A percentile compares a stretch with the other conserved stretches of the same genome.
These are phyloP conservation scores for Chaetomiaceae sp. DNA, from an alignment of 2,329 filamentous ascomycete genomes.

Conservation along the genomic window DNA sequence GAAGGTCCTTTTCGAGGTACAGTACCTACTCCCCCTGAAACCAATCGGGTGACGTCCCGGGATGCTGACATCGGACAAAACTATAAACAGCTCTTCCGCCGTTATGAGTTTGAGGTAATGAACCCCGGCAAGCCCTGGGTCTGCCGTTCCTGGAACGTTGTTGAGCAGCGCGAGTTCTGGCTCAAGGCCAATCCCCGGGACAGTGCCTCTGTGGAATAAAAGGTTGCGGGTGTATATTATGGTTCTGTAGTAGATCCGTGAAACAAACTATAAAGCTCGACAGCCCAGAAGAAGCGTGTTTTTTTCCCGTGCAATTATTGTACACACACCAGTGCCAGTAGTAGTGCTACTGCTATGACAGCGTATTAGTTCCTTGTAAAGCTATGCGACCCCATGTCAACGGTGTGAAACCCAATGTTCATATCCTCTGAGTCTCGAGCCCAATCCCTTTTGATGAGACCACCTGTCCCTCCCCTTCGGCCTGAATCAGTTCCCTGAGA, in stretches of 20 bases:
- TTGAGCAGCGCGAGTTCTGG: neutral
- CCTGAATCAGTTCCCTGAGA: constrained; percentile 23
- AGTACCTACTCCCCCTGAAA: constrained; percentile 7
- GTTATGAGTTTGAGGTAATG: constrained; percentile 28
- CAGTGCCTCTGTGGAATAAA: neutral
- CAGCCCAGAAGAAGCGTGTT: too few species aligned
- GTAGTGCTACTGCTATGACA: too few species aligned
- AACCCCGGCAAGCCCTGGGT: constrained; percentile 26
- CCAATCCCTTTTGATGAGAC: neutral
- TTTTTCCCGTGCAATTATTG: too few species aligned
- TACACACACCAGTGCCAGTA: too few species aligned
- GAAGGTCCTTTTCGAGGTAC: constrained; percentile 40
- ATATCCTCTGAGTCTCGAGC: too few species aligned
- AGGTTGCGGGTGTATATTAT: neutral
- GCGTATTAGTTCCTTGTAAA: too few species aligned
- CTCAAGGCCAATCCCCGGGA: constrained; percentile 11
- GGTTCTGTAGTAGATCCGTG: too few species aligned
- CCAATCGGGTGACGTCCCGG: too few species aligned
- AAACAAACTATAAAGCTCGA: too few species aligned
- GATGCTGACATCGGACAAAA: too few species aligned
- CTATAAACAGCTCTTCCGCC: constrained; percentile 8
- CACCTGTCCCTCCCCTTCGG: neutral
- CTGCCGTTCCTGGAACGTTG: neutral
- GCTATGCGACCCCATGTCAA: too few species aligned
- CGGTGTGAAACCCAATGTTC: too few species aligned